Base-by-base conservation (phyloP, 2,329 filamentous ascomycete genomes). In the Fonsecaea nubica region DNA sequence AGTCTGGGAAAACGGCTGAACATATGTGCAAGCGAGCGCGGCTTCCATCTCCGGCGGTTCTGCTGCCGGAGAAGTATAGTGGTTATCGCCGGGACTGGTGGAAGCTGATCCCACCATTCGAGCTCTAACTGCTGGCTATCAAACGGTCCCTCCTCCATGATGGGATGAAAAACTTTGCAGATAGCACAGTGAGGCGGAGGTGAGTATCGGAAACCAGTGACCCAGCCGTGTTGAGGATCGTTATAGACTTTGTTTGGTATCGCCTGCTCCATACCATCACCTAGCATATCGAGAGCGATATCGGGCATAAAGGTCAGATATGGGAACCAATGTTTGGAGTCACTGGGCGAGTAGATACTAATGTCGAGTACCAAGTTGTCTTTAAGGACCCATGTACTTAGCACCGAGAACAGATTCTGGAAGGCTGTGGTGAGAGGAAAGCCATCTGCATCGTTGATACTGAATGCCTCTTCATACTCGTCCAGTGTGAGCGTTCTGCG, bases 11-110 rank as follows among this genome's bases (percentile, higher is more conserved):
- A 74, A 54, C 74, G 75, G 10, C 75, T 67, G 64, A 80, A 70
- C 71, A 80, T 78, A 13, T 76, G 69, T 35, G 71, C 69, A 32
- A 80, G 72, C 36, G 74, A 69, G 25, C 58, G 25, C 40, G 74
- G 75, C 59, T 75, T 76, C 76, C 76, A 80, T 73, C 75, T 72
- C 67, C 76, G 74, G 64, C 77, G 76, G 67, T 67, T 79, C 68
- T 80, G 79, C 67, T 77, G 77, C 53, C 78, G 78, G 65, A 80
- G 66, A 55, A 80, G 75, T 61, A 80, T 69, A 65, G 67, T 70
- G 40, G 70, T 73, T 58, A 80, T 72, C 32, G 69, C 76, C 5
- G 76, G 75, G 63, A 78, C 75, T 5, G 72, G 70, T 57, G 79
- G 76, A 13, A 80, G 75, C 42, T 58, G 61, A 66, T 58, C 53